phyloP scores from a whole-genome alignment of 768 basidiomycete genomes.

The Calocybe gangraenosa region DNA sequence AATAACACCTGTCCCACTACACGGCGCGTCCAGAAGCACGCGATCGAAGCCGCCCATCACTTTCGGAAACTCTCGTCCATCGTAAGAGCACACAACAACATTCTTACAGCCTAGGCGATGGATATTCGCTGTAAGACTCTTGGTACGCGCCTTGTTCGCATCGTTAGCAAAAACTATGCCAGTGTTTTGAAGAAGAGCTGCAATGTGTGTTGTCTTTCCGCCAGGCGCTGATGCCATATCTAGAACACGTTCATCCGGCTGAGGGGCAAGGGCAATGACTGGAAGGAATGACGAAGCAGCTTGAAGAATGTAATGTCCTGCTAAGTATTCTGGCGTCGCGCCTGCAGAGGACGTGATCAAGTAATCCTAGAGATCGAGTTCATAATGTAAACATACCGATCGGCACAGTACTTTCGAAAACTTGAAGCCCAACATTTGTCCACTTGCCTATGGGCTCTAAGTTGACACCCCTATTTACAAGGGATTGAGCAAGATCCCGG shows the following conservation, averaged over 20 bases:
- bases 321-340: constrained; percentile 97
- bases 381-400: constrained; percentile 53
- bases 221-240: constrained; percentile 99
- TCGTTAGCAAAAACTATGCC: constrained; percentile 99
- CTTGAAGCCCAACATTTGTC: constrained; percentile 98
- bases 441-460: constrained; percentile 99
- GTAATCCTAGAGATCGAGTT: neutral
- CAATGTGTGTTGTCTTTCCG: constrained; percentile 97
- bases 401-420: constrained; percentile 94
- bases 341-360: constrained; percentile 33
- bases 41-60: constrained; percentile 99
- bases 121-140: constrained; percentile 94
- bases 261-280: constrained; percentile 91
- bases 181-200: constrained; percentile 95
- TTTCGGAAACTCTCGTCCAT: constrained; percentile 96
- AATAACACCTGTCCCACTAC: constrained; percentile 97
- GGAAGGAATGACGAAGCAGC: constrained; percentile 99
- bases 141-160: constrained; percentile 89
- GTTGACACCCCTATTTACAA: constrained; percentile 95
- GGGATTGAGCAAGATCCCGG: constrained; percentile 88
- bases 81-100: constrained; percentile 94
- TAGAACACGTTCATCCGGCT: constrained; percentile 88
- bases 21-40: constrained; percentile 95
- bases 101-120: constrained; percentile 98
- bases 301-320: constrained; percentile 99